Base-by-base conservation (phyloP, 2,329 filamentous ascomycete species). In the Phoma herbarum region DNA sequence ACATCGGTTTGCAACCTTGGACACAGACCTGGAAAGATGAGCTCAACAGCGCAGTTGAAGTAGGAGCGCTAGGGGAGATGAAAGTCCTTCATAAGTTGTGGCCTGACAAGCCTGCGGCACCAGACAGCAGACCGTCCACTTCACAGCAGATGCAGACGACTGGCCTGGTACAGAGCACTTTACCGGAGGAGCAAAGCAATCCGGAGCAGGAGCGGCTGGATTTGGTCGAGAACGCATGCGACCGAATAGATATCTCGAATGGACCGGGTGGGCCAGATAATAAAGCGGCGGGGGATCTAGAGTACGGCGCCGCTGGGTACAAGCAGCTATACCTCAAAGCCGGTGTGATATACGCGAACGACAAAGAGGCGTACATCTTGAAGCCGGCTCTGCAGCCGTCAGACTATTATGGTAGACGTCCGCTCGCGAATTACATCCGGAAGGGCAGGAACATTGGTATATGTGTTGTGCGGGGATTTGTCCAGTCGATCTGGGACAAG, bases 1-100 rank as follows among this genome's bases (percentile, higher is more conserved):
- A 96, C 73, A 82, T 90, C 55, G 92, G 96, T 70, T 81, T 98
- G 49, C 88, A 88, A 52, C 92, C 92, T 0, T 97, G 94, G 89
- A 93, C 91, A 1, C 87, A 95, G 67, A 97, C 94, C 1, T 99
- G 95, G 93, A 85, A 85, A 51, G 93, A 97, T 70, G 94, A 99
- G 77, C 81, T 99, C 8, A 88, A 90, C 64, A 96, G 92, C 76
- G 96, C 95, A 5, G 84, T 97, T 6, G 92, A 97, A 49, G 92
- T 97, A 57, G 95, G 95, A 1, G 89, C 94, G 1, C 82, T 90
- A 10, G 95, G 94, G 0, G 95, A 99, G 77, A 90, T 95, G 78
- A 98, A 98, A 75, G 89, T 97, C 8, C 86, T 91, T 0, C 88
- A 97, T 76, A 87, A 83, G 33, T 80, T 98, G 9, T 97, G 93